Conservation (phyloP, 2,329 filamentous ascomycete species). For the Aspergillus unguis region DNA sequence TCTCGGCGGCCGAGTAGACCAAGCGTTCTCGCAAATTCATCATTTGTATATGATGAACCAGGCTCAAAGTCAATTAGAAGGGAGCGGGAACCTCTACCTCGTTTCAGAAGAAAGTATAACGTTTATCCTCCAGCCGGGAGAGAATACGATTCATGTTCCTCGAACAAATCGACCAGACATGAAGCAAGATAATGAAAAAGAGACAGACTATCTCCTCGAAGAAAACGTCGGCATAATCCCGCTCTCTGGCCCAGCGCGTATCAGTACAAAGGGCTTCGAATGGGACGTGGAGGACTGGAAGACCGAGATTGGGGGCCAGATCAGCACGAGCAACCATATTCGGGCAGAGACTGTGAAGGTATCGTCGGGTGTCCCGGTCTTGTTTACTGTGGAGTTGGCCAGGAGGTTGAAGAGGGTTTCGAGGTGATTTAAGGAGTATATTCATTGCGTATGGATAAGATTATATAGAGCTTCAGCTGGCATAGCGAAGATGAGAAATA, state of each 20-base stretch:
- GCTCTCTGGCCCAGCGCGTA: constrained; percentile 70
- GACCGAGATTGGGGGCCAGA: constrained; percentile 67
- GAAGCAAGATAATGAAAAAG: constrained; percentile 6
- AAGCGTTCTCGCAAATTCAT: constrained; percentile 84
- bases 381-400: constrained; percentile 71
- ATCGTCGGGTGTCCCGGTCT: constrained; percentile 59
- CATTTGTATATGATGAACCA: constrained; percentile 63
- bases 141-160: constrained; percentile 65
- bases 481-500: no score
- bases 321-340: constrained; percentile 81
- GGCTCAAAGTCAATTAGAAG: constrained; percentile 16
- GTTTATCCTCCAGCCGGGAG: constrained; percentile 69
- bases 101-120: constrained; percentile 78
- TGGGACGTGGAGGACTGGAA: constrained; percentile 87
- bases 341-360: constrained; percentile 59
- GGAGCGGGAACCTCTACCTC: constrained; percentile 65
- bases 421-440: background rate
- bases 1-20: constrained; percentile 85
- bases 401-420: constrained; percentile 32
- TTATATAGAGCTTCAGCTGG: no score
- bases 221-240: constrained; percentile 85
- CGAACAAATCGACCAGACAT: constrained; percentile 27
- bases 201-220: constrained; percentile 54
- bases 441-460: no score
- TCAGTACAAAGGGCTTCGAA: constrained; percentile 76